Conservation (phyloP, 768 basidiomycete species). For the Filobasidium wieringae region DNA sequence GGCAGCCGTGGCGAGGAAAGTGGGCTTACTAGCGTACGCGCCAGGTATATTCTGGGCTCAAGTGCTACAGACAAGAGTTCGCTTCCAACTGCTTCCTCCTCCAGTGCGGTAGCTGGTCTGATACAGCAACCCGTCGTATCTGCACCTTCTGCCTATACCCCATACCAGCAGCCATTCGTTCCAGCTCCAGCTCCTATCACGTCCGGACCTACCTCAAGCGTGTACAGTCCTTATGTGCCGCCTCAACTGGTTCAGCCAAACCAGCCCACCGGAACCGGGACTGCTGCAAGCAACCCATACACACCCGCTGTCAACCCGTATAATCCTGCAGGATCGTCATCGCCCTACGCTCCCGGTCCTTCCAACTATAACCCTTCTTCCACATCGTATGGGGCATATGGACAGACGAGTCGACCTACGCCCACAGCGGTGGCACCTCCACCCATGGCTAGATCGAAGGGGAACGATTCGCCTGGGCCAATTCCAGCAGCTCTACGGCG, state of each 20-base stretch:
- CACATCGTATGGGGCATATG: conserved; percentile 7
- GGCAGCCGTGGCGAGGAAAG: conserved; percentile 44
- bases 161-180: conserved; percentile 21
- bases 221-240: conserved; percentile 8
- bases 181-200: conserved; percentile 37
- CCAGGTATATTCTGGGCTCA: conserved; percentile 17
- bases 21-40: conserved; percentile 29
- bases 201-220: background rate
- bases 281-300: conserved; percentile 16
- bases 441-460: conserved; percentile 27
- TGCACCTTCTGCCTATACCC: conserved; percentile 11
- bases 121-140: background rate
- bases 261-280: conserved; percentile 6
- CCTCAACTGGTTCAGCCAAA: background rate
- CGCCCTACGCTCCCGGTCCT: conserved; percentile 36
- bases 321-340: conserved; percentile 24
- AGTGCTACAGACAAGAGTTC: background rate
- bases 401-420: conserved; percentile 22
- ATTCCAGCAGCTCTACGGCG: conserved; percentile 53
- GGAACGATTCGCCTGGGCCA: conserved; percentile 38
- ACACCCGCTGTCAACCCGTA: conserved; percentile 28
- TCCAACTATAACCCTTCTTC: background rate
- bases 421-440: conserved; percentile 38
- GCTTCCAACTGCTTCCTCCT: conserved; percentile 11
- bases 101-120: conserved; percentile 5